These are phyloP conservation scores for Nigrograna mackinnonii DNA, from an alignment of 2,329 filamentous ascomycete genomes.

Conservation along the genomic window DNA sequence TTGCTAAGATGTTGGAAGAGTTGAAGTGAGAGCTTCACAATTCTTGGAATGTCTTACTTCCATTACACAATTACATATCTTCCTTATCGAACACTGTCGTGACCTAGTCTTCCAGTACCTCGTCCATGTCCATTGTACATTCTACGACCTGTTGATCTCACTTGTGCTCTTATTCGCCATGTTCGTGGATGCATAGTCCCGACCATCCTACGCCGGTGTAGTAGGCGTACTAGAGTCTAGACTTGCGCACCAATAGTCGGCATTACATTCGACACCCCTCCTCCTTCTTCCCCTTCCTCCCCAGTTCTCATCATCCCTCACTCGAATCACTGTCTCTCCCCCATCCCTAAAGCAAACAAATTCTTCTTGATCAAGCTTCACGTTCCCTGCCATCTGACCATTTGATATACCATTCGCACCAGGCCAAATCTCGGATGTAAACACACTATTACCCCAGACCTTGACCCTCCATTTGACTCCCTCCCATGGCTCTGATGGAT, in stretches of 20 bases:
- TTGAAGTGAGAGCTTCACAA: too few relatives aligned
- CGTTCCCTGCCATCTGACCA: conserved; percentile 7
- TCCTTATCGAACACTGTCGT: too few relatives aligned
- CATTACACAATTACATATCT: too few relatives aligned
- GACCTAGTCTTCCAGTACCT: too few relatives aligned
- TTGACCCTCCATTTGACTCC: conserved; percentile 2
- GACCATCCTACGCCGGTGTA: too few relatives aligned
- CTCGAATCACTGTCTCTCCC: conserved; percentile 5
- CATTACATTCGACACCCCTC: conserved; percentile 3
- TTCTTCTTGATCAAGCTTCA: conserved; percentile 5
- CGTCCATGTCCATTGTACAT: too few relatives aligned
- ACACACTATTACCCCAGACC: neutral
- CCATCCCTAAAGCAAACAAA: conserved; percentile 15
- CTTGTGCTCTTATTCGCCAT: too few relatives aligned
- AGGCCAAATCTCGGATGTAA: neutral
- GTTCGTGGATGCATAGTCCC: too few relatives aligned
- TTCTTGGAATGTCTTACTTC: too few relatives aligned
- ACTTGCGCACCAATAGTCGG: conserved; percentile 5
- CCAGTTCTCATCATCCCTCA: conserved; percentile 1
- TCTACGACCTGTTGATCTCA: too few relatives aligned
- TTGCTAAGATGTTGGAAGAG: conserved; percentile 14
- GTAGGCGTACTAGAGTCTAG: too few relatives aligned
- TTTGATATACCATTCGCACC: conserved; percentile 1
- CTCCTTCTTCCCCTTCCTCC: neutral
- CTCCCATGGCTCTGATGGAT: conserved; percentile 10